A percentile compares a stretch with the other conserved stretches of the same genome.
These are phyloP conservation scores for Amanita rubescens DNA, from an alignment of 768 basidiomycete genomes.

Conservation along the genomic window DNA sequence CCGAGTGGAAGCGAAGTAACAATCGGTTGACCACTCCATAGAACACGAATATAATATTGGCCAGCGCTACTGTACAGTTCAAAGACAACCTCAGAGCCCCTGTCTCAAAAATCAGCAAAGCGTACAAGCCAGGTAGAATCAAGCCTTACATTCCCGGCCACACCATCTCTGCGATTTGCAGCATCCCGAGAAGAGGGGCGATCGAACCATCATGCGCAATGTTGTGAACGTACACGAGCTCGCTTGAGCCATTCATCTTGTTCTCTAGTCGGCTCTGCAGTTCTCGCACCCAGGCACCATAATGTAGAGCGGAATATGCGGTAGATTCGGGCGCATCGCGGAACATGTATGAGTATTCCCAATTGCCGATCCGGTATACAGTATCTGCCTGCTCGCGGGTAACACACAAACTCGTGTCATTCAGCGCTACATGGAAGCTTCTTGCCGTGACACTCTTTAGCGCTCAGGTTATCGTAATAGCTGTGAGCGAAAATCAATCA, in stretches of 20 bases:
- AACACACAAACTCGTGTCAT: constrained; percentile 36
- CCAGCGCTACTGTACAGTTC: constrained; percentile 32
- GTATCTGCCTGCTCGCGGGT: constrained; percentile 39
- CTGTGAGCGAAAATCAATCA: constrained; percentile 16
- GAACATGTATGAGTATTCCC: constrained; percentile 51
- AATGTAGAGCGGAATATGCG: constrained; percentile 34
- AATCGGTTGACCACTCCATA: constrained; percentile 46
- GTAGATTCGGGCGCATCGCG: constrained; percentile 38
- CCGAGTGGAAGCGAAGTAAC: constrained; percentile 40
- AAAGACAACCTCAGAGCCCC: constrained; percentile 44
- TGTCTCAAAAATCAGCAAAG: constrained; percentile 8
- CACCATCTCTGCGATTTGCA: constrained; percentile 43
- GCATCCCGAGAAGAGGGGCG: constrained; percentile 38
- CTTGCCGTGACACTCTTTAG: constrained; percentile 43
- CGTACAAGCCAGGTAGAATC: neutral
- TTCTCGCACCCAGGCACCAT: constrained; percentile 41
- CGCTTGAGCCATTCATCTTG: constrained; percentile 27
- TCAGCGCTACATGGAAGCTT: constrained; percentile 36
- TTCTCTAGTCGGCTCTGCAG: constrained; percentile 32
- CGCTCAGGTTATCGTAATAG: constrained; percentile 46
- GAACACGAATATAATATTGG: constrained; percentile 33
- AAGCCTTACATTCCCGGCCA: constrained; percentile 44
- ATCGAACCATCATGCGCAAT: constrained; percentile 47
- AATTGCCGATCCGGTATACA: constrained; percentile 50
- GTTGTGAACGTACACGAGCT: constrained; percentile 32